Evolutionary conservation across 176 grass and related monocot species (phyloP).

Genomic region (Carex scoparia): DNA sequence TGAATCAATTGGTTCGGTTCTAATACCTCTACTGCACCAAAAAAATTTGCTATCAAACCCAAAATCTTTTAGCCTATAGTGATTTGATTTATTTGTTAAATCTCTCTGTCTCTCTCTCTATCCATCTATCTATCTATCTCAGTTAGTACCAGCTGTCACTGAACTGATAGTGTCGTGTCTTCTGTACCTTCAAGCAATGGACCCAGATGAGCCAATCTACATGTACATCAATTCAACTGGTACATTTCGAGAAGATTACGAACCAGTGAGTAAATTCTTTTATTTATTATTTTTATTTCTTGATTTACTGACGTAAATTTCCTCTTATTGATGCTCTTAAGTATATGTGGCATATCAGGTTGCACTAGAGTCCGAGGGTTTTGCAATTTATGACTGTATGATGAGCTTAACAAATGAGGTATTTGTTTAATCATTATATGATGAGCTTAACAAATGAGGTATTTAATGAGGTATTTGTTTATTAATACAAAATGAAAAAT

Average conservation of each 20-base stretch:
- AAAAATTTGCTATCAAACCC: neutral
- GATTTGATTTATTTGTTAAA: conserved; percentile 16
- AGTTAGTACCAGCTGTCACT: conserved; percentile 86
- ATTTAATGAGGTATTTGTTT: neutral
- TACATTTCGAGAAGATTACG: conserved; percentile 77
- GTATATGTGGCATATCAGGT: conserved; percentile 41
- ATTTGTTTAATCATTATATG: neutral
- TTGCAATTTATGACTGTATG: conserved; percentile 97
- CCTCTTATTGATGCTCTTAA: neutral
- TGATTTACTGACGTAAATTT: neutral
- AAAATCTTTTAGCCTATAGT: neutral
- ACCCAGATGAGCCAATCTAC: conserved; percentile 77
- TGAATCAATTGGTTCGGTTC: neutral
- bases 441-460: neutral
- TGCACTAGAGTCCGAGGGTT: conserved; percentile 89
- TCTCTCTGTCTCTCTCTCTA: neutral
- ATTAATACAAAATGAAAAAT: neutral
- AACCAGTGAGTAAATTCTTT: conserved; percentile 63
- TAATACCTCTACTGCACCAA: neutral
- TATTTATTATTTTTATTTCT: conserved; percentile 7
- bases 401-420: conserved; percentile 93
- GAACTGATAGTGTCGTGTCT: conserved; percentile 75
- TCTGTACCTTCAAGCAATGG: conserved; percentile 94
- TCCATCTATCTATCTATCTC: conserved; percentile 17
- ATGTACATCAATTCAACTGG: conserved; percentile 88